Evolutionary conservation across 176 grass and related monocot genomes (phyloP).

Genomic region (Echinochloa phyllopogon): DNA sequence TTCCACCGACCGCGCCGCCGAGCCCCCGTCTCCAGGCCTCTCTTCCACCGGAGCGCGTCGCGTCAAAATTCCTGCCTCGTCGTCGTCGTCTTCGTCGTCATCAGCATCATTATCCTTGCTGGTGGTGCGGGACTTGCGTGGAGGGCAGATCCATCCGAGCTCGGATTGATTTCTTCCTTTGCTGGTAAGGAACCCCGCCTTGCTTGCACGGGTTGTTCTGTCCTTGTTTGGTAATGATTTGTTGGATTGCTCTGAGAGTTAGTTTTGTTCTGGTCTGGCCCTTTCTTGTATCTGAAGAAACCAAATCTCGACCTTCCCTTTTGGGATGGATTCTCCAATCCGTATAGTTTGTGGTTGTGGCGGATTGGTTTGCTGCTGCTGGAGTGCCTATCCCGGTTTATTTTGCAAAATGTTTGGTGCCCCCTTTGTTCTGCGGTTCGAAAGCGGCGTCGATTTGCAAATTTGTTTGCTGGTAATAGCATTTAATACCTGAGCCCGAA

Average conservation of each 20-base stretch:
- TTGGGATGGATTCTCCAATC: background rate
- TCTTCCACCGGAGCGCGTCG: background rate
- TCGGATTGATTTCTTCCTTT: background rate
- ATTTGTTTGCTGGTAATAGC: background rate
- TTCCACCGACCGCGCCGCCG: background rate
- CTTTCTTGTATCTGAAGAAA: background rate
- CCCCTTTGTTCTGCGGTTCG: background rate
- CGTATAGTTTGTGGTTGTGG: background rate
- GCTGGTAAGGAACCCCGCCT: slow-evolving; percentile 16
- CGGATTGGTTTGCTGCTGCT: background rate
- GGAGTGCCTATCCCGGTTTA: background rate
- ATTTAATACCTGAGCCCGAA: background rate
- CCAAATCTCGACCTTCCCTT: background rate
- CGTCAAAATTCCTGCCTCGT: background rate
- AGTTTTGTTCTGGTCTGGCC: no score
- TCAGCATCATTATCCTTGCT: background rate
- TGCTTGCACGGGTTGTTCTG: background rate
- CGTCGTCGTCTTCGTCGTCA: background rate
- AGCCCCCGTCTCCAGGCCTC: background rate
- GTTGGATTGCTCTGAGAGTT: background rate
- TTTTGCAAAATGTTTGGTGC: background rate
- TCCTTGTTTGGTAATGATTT: background rate
- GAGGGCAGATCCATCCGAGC: slow-evolving; percentile 7
- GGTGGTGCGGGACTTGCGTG: background rate
- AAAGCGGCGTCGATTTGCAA: background rate